phyloP scores from a whole-genome alignment of 1,284 basidiomycete genomes.

The Malassezia japonica region DNA sequence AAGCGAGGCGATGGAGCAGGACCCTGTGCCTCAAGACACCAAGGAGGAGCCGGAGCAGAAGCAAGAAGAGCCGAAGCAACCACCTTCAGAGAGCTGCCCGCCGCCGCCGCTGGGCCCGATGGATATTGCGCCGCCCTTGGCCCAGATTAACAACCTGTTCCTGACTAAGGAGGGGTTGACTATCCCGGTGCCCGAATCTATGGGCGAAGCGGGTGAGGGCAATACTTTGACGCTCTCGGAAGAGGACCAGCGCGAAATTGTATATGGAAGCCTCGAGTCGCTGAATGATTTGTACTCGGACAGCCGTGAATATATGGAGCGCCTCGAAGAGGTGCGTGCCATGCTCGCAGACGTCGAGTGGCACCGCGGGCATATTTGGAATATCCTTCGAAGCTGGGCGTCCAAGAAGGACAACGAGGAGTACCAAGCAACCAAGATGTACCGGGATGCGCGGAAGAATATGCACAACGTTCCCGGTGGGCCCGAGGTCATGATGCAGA shows the following conservation, averaged over 20 bases:
- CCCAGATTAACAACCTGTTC: slow-evolving; percentile 39
- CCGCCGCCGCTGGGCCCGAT: background rate
- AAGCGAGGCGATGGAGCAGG: background rate
- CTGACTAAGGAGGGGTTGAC: slow-evolving; percentile 36
- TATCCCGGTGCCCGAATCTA: slow-evolving; percentile 17
- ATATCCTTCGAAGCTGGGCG: slow-evolving; percentile 12
- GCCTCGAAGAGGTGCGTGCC: slow-evolving; percentile 52
- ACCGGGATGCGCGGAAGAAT: background rate
- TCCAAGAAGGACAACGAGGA: slow-evolving; percentile 13
- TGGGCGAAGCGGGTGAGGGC: background rate
- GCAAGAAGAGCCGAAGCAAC: background rate
- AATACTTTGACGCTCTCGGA: slow-evolving; percentile 14
- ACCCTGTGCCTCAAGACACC: background rate
- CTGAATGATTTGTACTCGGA: slow-evolving; percentile 51
- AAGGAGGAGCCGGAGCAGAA: background rate
- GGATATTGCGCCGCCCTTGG: slow-evolving; percentile 30
- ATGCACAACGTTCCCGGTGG: background rate
- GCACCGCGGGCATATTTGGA: slow-evolving; percentile 12
- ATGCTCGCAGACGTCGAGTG: slow-evolving; percentile 13
- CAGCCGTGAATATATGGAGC: slow-evolving; percentile 52
- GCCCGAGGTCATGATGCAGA: background rate
- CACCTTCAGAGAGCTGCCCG: background rate
- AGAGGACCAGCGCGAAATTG: slow-evolving; percentile 37
- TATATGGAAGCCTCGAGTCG: slow-evolving; percentile 37
- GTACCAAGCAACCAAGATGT: background rate